Conservation (phyloP, 345 rosid genomes). For the Eucalyptus tenuipes region DNA sequence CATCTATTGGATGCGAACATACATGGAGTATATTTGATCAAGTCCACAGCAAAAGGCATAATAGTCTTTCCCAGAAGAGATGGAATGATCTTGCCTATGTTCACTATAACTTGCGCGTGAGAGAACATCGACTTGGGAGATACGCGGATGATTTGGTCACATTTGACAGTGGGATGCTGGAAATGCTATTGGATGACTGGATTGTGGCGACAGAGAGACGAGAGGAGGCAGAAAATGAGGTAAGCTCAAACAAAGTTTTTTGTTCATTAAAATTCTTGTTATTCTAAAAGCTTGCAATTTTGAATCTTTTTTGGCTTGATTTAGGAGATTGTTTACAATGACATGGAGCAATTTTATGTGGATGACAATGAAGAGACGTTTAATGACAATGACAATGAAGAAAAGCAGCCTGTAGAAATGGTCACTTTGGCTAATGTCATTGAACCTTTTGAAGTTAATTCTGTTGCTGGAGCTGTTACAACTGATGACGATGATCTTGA, state of each 20-base stretch:
- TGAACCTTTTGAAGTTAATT: constrained; percentile 27
- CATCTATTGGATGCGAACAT: constrained; percentile 66
- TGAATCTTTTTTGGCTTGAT: neutral
- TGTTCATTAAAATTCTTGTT: neutral
- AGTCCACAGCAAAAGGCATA: constrained; percentile 40
- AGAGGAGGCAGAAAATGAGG: constrained; percentile 50
- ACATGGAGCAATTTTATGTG: constrained; percentile 26
- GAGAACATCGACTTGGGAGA: constrained; percentile 38
- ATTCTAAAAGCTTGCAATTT: neutral
- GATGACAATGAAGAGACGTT: constrained; percentile 25
- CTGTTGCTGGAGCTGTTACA: constrained; percentile 23
- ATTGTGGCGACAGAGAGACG: constrained; percentile 33
- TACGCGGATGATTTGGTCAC: constrained; percentile 22
- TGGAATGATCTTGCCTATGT: constrained; percentile 54
- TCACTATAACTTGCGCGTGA: constrained; percentile 64
- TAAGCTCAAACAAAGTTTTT: neutral
- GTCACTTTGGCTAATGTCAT: constrained; percentile 18
- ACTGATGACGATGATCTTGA: constrained; percentile 46
- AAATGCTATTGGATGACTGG: constrained; percentile 56
- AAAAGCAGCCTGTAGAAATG: constrained; percentile 22
- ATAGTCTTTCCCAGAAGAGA: constrained; percentile 35
- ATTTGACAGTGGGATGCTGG: constrained; percentile 37
- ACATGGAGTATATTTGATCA: constrained; percentile 63
- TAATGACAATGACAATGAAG: constrained; percentile 34
- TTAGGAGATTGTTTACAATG: constrained; percentile 37